Conservation (phyloP, 2,329 filamentous ascomycete genomes). For the Aspergillus hortae region DNA sequence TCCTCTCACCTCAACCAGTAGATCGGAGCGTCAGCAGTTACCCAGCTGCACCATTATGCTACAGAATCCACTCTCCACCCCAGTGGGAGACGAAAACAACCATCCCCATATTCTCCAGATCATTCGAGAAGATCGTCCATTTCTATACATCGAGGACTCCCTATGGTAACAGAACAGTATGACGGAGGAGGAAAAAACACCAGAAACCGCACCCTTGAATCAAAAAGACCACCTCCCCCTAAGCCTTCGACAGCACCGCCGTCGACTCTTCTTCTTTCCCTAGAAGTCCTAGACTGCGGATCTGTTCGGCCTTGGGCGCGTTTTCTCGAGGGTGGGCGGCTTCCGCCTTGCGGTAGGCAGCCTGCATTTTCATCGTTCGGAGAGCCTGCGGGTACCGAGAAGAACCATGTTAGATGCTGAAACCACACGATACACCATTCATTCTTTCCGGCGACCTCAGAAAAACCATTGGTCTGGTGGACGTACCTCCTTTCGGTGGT, state of each 20-base stretch:
- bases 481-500: constrained; percentile 96
- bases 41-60: background rate
- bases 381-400: constrained; percentile 57
- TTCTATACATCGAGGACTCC: constrained; percentile 34
- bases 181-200: constrained; percentile 25
- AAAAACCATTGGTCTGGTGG: background rate
- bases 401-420: background rate
- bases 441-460: background rate
- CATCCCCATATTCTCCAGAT: background rate
- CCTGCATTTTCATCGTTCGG: constrained; percentile 73
- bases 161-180: constrained; percentile 24
- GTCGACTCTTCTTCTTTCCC: constrained; percentile 78
- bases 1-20: too few relatives aligned
- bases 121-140: constrained; percentile 14
- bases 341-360: constrained; percentile 78
- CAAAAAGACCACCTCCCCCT: constrained; percentile 14
- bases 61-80: background rate
- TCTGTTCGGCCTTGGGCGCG: constrained; percentile 77
- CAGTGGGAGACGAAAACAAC: background rate
- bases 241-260: constrained; percentile 44
- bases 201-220: constrained; percentile 18
- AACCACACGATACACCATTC: background rate
- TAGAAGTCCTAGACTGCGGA: constrained; percentile 79
- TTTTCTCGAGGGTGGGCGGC: constrained; percentile 72
- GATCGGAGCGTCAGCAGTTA: too few relatives aligned